Evolutionary conservation across 2,329 filamentous ascomycete genomes (phyloP).

Genomic region (Pseudogymnoascus sp.): DNA sequence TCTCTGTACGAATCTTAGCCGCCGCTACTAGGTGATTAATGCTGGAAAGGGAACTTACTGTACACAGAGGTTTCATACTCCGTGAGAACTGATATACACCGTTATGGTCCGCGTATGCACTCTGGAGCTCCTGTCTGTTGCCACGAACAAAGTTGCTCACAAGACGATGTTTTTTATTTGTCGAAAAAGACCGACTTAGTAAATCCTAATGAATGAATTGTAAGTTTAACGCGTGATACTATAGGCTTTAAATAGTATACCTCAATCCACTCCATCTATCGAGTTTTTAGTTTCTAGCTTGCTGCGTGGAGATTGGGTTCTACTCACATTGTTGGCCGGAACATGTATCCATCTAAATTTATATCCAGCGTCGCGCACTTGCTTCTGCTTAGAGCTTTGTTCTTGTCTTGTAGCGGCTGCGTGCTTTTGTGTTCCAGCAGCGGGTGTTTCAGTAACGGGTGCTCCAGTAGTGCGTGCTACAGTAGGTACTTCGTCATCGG

Average conservation of each 20-base stretch:
- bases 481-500: background rate
- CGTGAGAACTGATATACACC: background rate
- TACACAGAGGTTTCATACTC: background rate
- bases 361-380: background rate
- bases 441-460: background rate
- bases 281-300: background rate
- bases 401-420: background rate
- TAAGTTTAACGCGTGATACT: background rate
- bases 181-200: constrained; percentile 2
- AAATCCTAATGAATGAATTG: background rate
- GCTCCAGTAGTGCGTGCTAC: background rate
- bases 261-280: constrained; percentile 3
- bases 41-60: background rate
- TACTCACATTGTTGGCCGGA: background rate
- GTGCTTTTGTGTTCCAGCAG: background rate
- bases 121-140: background rate
- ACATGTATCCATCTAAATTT: constrained; percentile 2
- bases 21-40: background rate
- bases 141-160: background rate
- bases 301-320: background rate
- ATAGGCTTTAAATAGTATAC: background rate
- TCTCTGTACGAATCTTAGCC: background rate
- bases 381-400: background rate
- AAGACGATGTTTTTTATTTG: background rate
- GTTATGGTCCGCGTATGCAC: background rate